phyloP scores from a whole-genome alignment of 306 rosid genomes.

The Quercus parvula region DNA sequence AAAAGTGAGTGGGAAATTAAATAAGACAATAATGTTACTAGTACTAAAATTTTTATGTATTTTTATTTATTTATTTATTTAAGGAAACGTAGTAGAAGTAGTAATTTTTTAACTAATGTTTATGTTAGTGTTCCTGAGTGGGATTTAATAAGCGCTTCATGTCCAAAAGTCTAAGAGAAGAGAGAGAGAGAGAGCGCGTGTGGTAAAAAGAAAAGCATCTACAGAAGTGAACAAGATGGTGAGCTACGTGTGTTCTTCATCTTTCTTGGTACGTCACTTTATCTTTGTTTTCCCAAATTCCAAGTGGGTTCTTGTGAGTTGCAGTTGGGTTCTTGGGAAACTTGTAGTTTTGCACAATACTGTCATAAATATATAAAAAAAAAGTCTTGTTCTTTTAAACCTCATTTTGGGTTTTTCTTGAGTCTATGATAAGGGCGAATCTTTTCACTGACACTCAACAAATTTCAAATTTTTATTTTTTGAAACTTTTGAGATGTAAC shows the following conservation, averaged over 20 bases:
- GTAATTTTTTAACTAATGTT: no score
- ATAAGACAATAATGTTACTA: no score
- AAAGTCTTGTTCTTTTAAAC: constrained; percentile 11
- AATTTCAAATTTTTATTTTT: neutral
- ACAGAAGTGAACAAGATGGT: constrained; percentile 27
- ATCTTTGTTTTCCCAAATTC: constrained; percentile 3
- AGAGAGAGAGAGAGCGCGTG: constrained; percentile 22
- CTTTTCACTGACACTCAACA: neutral
- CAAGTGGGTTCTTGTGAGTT: neutral
- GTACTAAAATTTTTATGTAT: no score
- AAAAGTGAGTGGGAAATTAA: no score
- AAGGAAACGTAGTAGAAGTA: no score
- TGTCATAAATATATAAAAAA: neutral
- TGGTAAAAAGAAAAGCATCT: constrained; percentile 19
- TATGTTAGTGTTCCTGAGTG: constrained; percentile 15
- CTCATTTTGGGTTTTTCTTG: constrained; percentile 18
- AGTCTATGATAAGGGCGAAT: constrained; percentile 7
- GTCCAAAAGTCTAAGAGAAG: constrained; percentile 39
- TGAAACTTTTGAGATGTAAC: neutral
- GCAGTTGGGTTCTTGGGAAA: constrained; percentile 16
- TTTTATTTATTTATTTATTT: no score
- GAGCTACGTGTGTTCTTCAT: constrained; percentile 32
- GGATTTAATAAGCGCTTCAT: constrained; percentile 50
- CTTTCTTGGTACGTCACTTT: neutral
- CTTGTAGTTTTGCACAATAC: constrained; percentile 4